Evolutionary conservation across 495 filamentous ascomycete species (phyloP).

Genomic region (Penicillium cinerascens): DNA sequence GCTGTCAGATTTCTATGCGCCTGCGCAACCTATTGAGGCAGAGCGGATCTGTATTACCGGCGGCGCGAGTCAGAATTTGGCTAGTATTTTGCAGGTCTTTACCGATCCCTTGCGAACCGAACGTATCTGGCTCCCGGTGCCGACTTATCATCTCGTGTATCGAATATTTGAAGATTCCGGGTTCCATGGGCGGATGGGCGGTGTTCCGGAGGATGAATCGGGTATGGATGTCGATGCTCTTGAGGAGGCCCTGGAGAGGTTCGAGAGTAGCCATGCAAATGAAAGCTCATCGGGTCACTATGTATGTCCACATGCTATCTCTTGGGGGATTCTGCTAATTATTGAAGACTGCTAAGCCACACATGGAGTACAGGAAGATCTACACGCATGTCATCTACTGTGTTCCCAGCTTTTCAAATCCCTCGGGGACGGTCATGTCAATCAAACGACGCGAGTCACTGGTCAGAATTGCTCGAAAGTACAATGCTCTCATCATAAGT

Average conservation of each 20-base stretch:
- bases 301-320: no score
- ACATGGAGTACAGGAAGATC: slow-evolving; percentile 45
- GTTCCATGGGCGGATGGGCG: slow-evolving; percentile 48
- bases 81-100: slow-evolving; percentile 56
- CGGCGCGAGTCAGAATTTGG: slow-evolving; percentile 62
- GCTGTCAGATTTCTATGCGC: no score
- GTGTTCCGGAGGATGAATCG: slow-evolving; percentile 61
- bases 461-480: slow-evolving; percentile 55
- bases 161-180: slow-evolving; percentile 64
- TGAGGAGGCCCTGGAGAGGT: slow-evolving; percentile 34
- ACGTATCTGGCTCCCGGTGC: slow-evolving; percentile 62
- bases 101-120: slow-evolving; percentile 63
- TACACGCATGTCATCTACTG: slow-evolving; percentile 72
- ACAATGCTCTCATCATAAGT: slow-evolving; percentile 62
- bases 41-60: slow-evolving; percentile 68
- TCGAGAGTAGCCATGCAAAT: no score
- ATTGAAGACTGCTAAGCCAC: background rate
- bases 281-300: no score
- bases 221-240: slow-evolving; percentile 54
- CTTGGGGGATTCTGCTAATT: no score
- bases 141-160: slow-evolving; percentile 66
- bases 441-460: slow-evolving; percentile 49
- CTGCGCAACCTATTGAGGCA: slow-evolving; percentile 17
- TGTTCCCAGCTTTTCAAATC: slow-evolving; percentile 68
- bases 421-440: slow-evolving; percentile 60